These are phyloP conservation scores for Prunus dulcis DNA, from an alignment of 306 rosid species.

Conservation along the genomic window DNA sequence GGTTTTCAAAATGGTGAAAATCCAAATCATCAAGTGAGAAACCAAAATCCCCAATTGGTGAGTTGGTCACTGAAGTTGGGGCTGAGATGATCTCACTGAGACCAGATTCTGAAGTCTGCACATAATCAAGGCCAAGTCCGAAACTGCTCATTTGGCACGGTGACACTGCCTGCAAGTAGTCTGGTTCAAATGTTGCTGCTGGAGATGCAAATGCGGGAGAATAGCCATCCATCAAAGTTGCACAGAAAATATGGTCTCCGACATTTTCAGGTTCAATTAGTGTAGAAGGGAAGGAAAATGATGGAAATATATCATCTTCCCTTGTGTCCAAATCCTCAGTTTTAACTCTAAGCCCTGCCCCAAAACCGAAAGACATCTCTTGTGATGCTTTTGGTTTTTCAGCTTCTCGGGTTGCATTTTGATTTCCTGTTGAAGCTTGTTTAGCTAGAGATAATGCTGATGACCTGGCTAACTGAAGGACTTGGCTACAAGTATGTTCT, in stretches of 20 bases:
- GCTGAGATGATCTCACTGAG: constrained; percentile 56
- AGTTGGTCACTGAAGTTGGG: constrained; percentile 58
- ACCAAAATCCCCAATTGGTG: constrained; percentile 50
- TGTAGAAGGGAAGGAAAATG: constrained; percentile 44
- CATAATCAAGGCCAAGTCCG: constrained; percentile 32
- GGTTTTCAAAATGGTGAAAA: constrained; percentile 39
- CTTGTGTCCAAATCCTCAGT: constrained; percentile 35
- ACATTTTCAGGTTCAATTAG: constrained; percentile 35
- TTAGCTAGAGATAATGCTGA: constrained; percentile 22
- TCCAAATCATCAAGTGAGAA: constrained; percentile 38
- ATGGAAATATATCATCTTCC: constrained; percentile 40
- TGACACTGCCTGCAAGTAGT: constrained; percentile 34
- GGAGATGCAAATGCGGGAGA: constrained; percentile 38
- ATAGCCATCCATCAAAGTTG: constrained; percentile 24
- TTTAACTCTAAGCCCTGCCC: constrained; percentile 40
- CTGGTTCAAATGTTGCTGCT: constrained; percentile 46
- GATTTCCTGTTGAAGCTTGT: constrained; percentile 24
- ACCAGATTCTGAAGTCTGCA: constrained; percentile 56
- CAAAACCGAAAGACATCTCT: constrained; percentile 21
- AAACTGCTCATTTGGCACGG: constrained; percentile 22
- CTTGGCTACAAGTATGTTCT: constrained; percentile 62
- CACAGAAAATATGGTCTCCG: constrained; percentile 33
- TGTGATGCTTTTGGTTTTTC: constrained; percentile 27
- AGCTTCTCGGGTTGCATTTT: constrained; percentile 15
- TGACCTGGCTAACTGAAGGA: constrained; percentile 25